Percentiles rank a stretch among this genome's conserved stretches.
Evolutionary conservation across 768 basidiomycete genomes (phyloP).

Genomic region (Lentinula guzmanii): DNA sequence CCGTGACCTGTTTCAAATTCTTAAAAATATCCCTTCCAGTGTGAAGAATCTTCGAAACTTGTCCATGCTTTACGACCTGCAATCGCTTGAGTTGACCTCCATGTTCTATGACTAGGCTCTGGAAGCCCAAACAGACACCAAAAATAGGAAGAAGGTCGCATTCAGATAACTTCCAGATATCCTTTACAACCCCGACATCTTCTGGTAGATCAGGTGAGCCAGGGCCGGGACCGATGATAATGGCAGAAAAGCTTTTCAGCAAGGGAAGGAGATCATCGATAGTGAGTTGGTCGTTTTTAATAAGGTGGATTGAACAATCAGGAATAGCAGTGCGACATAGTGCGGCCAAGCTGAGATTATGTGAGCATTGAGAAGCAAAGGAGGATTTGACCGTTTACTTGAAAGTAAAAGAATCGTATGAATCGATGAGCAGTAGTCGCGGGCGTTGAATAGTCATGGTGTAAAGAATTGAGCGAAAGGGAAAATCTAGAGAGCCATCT

Average conservation of each 20-base stretch:
- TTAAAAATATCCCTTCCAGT: constrained; percentile 54
- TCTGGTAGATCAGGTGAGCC: constrained; percentile 60
- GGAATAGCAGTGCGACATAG: constrained; percentile 62
- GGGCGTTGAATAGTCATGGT: constrained; percentile 34
- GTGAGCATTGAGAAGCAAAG: not conserved
- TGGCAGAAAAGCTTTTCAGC: constrained; percentile 57
- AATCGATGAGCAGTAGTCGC: constrained; percentile 68
- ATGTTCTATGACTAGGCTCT: constrained; percentile 63
- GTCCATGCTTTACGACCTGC: constrained; percentile 72
- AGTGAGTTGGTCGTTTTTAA: constrained; percentile 64
- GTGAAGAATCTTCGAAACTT: constrained; percentile 62
- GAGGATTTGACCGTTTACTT: constrained; percentile 39
- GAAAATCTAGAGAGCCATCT: not conserved
- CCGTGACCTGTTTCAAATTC: constrained; percentile 44
- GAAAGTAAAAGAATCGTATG: constrained; percentile 86
- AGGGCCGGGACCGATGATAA: constrained; percentile 76
- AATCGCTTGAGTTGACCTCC: constrained; percentile 60
- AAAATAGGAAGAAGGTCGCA: constrained; percentile 60
- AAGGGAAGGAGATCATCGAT: constrained; percentile 43
- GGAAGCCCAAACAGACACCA: constrained; percentile 79
- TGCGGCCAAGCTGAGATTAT: constrained; percentile 55
- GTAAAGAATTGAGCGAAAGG: not conserved
- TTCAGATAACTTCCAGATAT: constrained; percentile 62
- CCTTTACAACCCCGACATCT: constrained; percentile 65
- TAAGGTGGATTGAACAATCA: constrained; percentile 54